phyloP scores from a whole-genome alignment of 1,284 basidiomycete genomes.

The Neotropicomus parvogracilis region DNA sequence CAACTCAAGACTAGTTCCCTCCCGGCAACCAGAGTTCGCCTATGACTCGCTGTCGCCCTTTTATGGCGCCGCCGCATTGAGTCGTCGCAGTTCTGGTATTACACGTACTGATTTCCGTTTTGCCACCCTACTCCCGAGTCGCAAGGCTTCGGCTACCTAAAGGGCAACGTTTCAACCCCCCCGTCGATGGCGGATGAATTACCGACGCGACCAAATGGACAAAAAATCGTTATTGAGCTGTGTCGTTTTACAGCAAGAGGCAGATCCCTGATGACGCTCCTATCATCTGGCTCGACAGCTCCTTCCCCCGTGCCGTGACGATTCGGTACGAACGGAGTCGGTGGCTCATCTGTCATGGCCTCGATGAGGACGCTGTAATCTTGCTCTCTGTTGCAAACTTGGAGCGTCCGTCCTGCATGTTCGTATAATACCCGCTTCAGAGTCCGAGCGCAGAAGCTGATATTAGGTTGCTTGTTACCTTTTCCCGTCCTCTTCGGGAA shows the following conservation, averaged over 20 bases:
- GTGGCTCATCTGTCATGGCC: neutral
- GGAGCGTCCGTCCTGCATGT: constrained; percentile 9
- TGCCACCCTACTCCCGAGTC: constrained; percentile 23
- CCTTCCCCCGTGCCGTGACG: neutral
- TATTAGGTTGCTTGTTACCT: constrained; percentile 18
- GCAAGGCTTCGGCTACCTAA: constrained; percentile 9
- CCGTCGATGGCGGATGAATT: constrained; percentile 32
- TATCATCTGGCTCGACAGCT: neutral
- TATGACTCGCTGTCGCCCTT: constrained; percentile 3
- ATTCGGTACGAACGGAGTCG: neutral
- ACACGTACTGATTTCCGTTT: constrained; percentile 8
- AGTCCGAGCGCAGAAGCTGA: constrained; percentile 4
- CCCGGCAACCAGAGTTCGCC: neutral
- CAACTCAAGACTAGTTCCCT: neutral
- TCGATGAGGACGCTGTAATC: neutral
- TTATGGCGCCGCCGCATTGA: constrained; percentile 1
- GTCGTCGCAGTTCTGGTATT: constrained; percentile 5
- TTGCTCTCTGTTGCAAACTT: too few relatives aligned
- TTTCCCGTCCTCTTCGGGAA: constrained; percentile 29
- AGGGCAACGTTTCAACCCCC: constrained; percentile 8
- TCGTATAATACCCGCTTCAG: constrained; percentile 14
- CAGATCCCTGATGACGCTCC: neutral
- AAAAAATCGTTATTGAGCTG: too few relatives aligned
- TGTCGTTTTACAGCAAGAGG: neutral
- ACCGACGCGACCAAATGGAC: constrained; percentile 14